phyloP scores from a whole-genome alignment of 345 rosid species.

The Dipteronia dyeriana region DNA sequence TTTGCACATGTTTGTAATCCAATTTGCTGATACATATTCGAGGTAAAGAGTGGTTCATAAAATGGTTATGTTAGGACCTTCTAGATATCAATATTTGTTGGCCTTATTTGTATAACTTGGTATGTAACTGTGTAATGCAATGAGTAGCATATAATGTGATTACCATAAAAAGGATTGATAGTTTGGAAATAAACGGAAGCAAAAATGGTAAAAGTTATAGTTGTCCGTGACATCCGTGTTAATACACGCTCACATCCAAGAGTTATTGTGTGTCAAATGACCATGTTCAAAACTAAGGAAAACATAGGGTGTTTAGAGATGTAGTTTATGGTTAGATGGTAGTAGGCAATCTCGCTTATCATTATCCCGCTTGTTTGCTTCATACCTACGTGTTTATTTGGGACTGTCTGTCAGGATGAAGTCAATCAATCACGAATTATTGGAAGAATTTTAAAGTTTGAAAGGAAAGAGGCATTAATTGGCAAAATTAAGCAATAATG shows the following conservation, averaged over 20 bases:
- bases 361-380: background rate
- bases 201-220: background rate
- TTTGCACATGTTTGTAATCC: background rate
- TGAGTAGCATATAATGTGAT: background rate
- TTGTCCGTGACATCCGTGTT: background rate
- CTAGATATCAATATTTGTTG: background rate
- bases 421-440: background rate
- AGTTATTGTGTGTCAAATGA: background rate
- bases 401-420: background rate
- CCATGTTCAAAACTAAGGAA: background rate
- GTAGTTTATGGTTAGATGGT: background rate
- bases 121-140: background rate
- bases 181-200: background rate
- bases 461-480: background rate
- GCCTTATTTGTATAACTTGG: background rate
- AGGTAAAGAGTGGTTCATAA: background rate
- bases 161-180: background rate
- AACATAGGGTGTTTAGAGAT: background rate
- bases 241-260: background rate
- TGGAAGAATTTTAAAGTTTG: slow-evolving; percentile 1
- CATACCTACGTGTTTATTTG: background rate
- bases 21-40: background rate
- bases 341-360: background rate
- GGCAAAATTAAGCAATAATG: background rate
- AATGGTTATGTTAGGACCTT: background rate